Percentiles rank a stretch among this genome's conserved stretches.
Evolutionary conservation across 1,284 basidiomycete species (phyloP).

Genomic region (Boletus sp.): DNA sequence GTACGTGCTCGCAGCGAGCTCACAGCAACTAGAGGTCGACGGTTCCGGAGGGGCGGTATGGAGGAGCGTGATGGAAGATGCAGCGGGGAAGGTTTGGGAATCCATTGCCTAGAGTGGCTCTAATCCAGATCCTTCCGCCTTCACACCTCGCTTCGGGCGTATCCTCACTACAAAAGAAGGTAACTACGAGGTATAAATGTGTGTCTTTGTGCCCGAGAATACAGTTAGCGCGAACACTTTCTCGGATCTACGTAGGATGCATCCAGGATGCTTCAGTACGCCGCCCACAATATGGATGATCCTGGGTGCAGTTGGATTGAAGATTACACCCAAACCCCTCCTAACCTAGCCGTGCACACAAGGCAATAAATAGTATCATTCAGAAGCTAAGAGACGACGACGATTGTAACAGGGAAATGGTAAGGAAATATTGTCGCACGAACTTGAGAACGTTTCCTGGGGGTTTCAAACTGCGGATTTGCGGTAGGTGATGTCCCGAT

Average conservation of each 20-base stretch:
- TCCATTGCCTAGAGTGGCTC: constrained; percentile 12
- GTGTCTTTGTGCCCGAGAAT: background rate
- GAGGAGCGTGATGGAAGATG: constrained; percentile 45
- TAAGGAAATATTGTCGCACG: background rate
- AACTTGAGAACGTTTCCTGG: background rate
- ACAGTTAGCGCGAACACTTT: background rate
- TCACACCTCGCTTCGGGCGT: too few relatives aligned
- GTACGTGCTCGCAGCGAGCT: constrained; percentile 42
- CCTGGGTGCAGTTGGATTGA: background rate
- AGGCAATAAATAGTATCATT: background rate
- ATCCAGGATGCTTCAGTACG: background rate
- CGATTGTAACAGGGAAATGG: background rate
- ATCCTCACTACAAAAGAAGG: background rate
- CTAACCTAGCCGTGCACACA: background rate
- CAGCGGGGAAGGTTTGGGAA: constrained; percentile 45
- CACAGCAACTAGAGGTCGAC: constrained; percentile 26
- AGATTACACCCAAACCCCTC: background rate
- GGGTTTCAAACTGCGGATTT: background rate
- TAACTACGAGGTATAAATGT: background rate
- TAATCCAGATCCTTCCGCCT: background rate
- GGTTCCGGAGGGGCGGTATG: constrained; percentile 43
- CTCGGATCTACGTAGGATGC: background rate
- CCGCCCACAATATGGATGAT: background rate
- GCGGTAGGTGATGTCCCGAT: background rate
- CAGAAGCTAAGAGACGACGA: background rate